phyloP scores from a whole-genome alignment of 2,329 filamentous ascomycete species.

The Apiospora kogelbergensis region DNA sequence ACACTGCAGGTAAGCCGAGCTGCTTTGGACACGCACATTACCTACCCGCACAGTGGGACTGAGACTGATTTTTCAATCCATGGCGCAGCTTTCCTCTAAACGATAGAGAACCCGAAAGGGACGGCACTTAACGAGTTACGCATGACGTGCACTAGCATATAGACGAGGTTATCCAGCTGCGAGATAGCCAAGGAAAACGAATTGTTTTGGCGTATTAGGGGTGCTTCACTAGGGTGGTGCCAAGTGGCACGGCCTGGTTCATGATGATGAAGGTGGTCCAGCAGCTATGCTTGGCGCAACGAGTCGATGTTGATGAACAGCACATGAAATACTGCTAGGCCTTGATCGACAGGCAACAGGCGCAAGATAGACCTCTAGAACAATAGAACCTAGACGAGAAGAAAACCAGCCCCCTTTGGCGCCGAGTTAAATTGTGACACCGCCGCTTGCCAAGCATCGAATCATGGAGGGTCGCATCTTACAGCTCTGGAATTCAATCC shows the following conservation, averaged over 20 bases:
- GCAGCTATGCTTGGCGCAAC: not conserved
- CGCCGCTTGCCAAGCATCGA: not conserved
- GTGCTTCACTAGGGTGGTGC: not conserved
- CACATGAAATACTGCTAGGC: not conserved
- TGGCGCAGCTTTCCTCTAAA: constrained; percentile 22
- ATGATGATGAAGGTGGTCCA: not conserved
- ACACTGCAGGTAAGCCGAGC: constrained; percentile 64
- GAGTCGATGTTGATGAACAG: not conserved
- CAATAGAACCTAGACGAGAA: not conserved
- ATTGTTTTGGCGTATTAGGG: not conserved
- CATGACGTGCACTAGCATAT: not conserved
- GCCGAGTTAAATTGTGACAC: not conserved
- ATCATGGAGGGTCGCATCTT: not conserved
- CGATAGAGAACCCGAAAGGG: not conserved
- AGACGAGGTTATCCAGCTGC: not conserved
- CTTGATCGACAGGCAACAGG: not conserved
- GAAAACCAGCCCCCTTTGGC: not conserved
- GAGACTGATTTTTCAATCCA: not conserved
- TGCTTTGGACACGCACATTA: not conserved
- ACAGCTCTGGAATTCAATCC: not conserved
- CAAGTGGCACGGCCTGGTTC: not conserved
- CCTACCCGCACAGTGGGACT: not conserved
- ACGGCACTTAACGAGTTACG: constrained; percentile 1
- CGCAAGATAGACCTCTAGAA: not conserved
- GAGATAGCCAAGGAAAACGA: not conserved